A percentile compares a stretch with the other conserved stretches of the same genome.
Evolutionary conservation across 2,329 filamentous ascomycete species (phyloP).

Genomic region (Ceratocystiopsis sp.): DNA sequence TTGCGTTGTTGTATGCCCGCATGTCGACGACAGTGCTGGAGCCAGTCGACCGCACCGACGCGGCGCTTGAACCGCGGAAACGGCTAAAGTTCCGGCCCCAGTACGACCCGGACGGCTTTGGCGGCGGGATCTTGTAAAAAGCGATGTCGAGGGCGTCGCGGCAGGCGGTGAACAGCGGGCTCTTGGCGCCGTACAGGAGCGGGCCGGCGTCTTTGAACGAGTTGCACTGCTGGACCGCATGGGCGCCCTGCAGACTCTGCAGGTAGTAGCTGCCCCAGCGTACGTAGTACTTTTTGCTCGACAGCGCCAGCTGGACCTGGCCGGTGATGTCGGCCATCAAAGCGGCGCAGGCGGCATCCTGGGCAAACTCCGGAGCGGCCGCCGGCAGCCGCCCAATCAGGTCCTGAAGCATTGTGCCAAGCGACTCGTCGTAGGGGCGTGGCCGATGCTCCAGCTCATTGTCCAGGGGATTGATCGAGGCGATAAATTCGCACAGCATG

Average conservation of each 20-base stretch:
- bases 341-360: constrained; percentile 24
- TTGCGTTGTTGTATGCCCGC: constrained; percentile 24
- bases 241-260: constrained; percentile 36
- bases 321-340: constrained; percentile 35
- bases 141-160: constrained; percentile 29
- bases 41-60: constrained; percentile 7
- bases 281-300: constrained; percentile 19
- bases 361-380: neutral
- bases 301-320: constrained; percentile 32
- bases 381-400: constrained; percentile 4
- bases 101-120: constrained; percentile 15
- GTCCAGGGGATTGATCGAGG: constrained; percentile 23
- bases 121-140: constrained; percentile 30
- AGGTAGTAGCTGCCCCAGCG: constrained; percentile 44
- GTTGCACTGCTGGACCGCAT: constrained; percentile 40
- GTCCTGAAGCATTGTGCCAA: constrained; percentile 1
- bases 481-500: constrained; percentile 30
- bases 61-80: constrained; percentile 8
- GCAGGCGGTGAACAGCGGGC: constrained; percentile 33
- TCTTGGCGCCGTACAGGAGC: constrained; percentile 32
- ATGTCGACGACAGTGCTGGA: constrained; percentile 14
- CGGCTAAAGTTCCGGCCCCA: too few species aligned
- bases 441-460: constrained; percentile 23
- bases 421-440: neutral
- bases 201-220: constrained; percentile 45